Conservation (phyloP, 129 eudicot species). For the Lactuca saligna region DNA sequence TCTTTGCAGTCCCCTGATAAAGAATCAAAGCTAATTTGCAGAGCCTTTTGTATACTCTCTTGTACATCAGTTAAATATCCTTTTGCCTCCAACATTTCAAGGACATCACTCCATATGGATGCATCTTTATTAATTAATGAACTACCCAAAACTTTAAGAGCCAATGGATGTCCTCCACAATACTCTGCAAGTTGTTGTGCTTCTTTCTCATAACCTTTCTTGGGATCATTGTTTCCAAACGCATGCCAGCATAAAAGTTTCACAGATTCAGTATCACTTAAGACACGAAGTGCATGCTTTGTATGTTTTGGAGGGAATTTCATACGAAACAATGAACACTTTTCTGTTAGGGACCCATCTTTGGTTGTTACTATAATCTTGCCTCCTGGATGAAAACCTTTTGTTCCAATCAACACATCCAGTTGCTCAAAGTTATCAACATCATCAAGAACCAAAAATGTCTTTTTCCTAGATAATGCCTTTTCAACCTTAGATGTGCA, state of each 20-base stretch:
- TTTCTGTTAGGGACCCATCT: slow-evolving; percentile 5
- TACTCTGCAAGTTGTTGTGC: not conserved
- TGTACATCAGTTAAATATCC: not conserved
- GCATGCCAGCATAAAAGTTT: not conserved
- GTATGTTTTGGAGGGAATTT: not conserved
- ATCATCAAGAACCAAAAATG: slow-evolving; percentile 13
- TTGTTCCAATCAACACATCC: not conserved
- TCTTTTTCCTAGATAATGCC: not conserved
- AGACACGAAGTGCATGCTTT: not conserved
- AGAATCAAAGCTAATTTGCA: slow-evolving; percentile 8
- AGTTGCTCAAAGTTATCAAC: not conserved
- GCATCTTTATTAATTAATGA: not conserved
- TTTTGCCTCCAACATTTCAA: not conserved
- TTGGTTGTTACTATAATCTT: slow-evolving; percentile 13
- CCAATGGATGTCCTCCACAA: not conserved
- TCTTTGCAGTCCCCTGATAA: not conserved
- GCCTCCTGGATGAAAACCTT: not conserved
- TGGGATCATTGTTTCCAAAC: not conserved
- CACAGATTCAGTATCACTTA: not conserved
- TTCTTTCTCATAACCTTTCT: not conserved
- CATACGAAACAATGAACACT: not conserved
- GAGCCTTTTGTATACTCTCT: not conserved
- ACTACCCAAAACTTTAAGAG: not conserved
- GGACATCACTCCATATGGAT: not conserved
- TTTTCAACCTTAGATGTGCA: not conserved